Conservation (phyloP, 2,329 filamentous ascomycete genomes). For the Stachybotrys elegans region DNA sequence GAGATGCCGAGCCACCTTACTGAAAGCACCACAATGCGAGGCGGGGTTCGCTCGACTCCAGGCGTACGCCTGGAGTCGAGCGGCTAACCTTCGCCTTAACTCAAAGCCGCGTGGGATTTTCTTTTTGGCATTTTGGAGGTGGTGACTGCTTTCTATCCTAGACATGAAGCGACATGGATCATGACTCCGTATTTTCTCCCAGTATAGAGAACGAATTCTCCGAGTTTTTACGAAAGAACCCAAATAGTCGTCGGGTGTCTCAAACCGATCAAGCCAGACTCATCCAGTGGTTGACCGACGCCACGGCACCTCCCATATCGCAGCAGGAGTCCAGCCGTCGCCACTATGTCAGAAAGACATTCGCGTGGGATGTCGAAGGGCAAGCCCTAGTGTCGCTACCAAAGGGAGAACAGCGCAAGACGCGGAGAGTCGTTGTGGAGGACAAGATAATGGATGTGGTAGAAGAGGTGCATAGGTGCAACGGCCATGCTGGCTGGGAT, state of each 20-base stretch:
- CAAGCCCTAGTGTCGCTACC: slow-evolving; percentile 3
- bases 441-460: slow-evolving; percentile 8
- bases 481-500: slow-evolving; percentile 11
- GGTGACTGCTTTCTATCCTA: neutral
- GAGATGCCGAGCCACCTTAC: neutral
- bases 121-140: neutral
- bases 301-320: neutral
- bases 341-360: slow-evolving; percentile 10
- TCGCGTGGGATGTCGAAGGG: slow-evolving; percentile 6
- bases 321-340: slow-evolving; percentile 10
- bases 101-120: neutral
- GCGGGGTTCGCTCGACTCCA: slow-evolving; percentile 1
- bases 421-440: slow-evolving; percentile 7
- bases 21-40: neutral
- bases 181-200: slow-evolving; percentile 1
- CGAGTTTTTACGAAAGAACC: slow-evolving; percentile 1
- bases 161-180: neutral
- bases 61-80: slow-evolving; percentile 9
- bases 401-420: neutral
- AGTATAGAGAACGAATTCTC: neutral
- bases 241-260: slow-evolving; percentile 4
- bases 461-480: slow-evolving; percentile 5
- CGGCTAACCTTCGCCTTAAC: neutral
- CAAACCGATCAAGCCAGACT: neutral
- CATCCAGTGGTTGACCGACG: neutral